Base-by-base conservation (phyloP, 495 filamentous ascomycete genomes). In the Talaromyces borbonicus region DNA sequence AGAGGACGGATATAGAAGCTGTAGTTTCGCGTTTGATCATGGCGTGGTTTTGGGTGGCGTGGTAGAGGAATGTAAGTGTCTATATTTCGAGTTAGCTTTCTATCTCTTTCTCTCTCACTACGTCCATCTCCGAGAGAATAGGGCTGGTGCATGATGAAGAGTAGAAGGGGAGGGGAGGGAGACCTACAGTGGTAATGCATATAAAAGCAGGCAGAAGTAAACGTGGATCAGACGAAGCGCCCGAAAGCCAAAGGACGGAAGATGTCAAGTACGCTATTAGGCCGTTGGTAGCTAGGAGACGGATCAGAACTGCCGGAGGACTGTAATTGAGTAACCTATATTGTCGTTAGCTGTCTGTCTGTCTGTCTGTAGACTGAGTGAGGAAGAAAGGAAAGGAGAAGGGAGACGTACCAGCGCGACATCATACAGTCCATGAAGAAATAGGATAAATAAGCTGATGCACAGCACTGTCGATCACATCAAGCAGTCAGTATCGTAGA, bases 401-500 rank as follows among this genome's bases (percentile, higher is more conserved):
- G 45, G 24, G 35, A 37, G 32, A 68, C 70, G n/a, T 50, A 85
- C 86, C 87, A 92, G 59, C 87, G 80, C 51, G 83, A 88, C 87
- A 94, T 94, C 57, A 92, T 80, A 63, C 85, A 87, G 66, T 94
- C 86, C 49, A 85, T 88, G 63, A 92, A 90, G 65, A 88, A 84
- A 62, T 89, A 92, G 46, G 84, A 87, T 58, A 92, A 75, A 63
- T 89, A 89, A 40, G 81, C 87, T 30, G 85, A 87, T 61, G 84
- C 81, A 59, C 71, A 76, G 70, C 86, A 89, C 87, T 90, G n/a
- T n/a, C n/a, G n/a, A n/a, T n/a, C n/a, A 44, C 9, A 19, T 1
- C 15, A 27, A 15, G 30, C 31, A 35, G 20, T 15, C 16, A 24
- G n/a, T n/a, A n/a, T n/a, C n/a, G n/a, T n/a, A n/a, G n/a, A n/a